These are phyloP conservation scores for Tephrocybe sp. DNA, from an alignment of 768 basidiomycete genomes.

Conservation along the genomic window DNA sequence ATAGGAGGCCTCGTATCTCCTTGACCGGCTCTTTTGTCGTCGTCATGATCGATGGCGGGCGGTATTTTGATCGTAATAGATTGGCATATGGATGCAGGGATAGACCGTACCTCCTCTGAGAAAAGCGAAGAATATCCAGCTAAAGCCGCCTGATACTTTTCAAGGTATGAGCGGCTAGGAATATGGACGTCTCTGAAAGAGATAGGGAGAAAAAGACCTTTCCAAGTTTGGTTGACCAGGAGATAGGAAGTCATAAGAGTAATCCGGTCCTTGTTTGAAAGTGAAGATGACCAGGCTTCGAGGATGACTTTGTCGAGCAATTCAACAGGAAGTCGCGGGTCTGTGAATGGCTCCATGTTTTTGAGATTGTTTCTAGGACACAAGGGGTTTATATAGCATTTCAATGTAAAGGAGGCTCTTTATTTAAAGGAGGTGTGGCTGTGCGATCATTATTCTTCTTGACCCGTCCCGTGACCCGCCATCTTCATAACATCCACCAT, in stretches of 20 bases:
- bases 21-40: not conserved
- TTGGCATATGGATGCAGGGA: conserved; percentile 3
- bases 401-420: too few species aligned
- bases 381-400: too few species aligned
- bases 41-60: not conserved
- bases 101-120: not conserved
- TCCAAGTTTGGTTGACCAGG: conserved; percentile 27
- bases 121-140: conserved; percentile 5
- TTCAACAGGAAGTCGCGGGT: conserved; percentile 4
- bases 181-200: conserved; percentile 31
- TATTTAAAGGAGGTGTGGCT: too few species aligned
- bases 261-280: conserved; percentile 26
- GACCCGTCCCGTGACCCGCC: not conserved
- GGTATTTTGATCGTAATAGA: conserved; percentile 13
- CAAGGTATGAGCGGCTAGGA: conserved; percentile 22
- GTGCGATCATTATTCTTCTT: not conserved
- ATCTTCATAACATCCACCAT: conserved; percentile 34
- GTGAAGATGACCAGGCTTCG: conserved; percentile 26
- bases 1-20: conserved; percentile 9
- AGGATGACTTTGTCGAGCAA: conserved; percentile 22
- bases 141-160: conserved; percentile 10
- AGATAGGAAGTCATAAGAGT: conserved; percentile 26
- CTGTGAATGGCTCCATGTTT: too few species aligned
- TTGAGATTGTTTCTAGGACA: too few species aligned
- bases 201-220: conserved; percentile 25